These are phyloP conservation scores for Pholiota adiposa DNA, from an alignment of 1,284 basidiomycete species.

Conservation along the genomic window DNA sequence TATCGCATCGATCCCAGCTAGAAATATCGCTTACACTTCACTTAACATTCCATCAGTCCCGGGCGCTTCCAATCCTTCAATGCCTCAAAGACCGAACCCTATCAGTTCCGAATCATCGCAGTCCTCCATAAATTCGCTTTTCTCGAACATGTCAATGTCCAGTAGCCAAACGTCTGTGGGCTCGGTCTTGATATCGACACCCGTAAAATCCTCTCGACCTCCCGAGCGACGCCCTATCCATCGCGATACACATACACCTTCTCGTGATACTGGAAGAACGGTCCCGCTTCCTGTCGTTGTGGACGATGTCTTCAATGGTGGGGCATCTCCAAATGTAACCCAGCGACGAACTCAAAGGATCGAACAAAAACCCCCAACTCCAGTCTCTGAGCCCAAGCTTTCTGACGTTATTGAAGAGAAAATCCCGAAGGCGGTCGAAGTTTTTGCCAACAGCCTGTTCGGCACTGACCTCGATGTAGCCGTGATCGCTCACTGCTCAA, in stretches of 20 bases:
- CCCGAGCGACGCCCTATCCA: neutral
- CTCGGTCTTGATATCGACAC: neutral
- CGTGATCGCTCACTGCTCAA: conserved; percentile 47
- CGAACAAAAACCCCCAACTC: neutral
- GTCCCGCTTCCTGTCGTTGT: neutral
- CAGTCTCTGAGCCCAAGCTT: neutral
- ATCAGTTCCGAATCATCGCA: conserved; percentile 14
- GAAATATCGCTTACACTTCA: neutral
- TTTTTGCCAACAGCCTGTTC: conserved; percentile 27
- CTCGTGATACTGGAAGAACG: neutral
- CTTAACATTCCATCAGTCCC: neutral
- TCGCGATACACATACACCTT: neutral
- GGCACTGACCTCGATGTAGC: conserved; percentile 28
- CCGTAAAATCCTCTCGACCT: neutral
- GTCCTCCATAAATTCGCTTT: conserved; percentile 14
- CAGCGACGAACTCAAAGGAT: conserved; percentile 1
- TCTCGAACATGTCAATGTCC: conserved; percentile 6
- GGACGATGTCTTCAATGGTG: conserved; percentile 13
- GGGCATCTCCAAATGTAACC: conserved; percentile 9
- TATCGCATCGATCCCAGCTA: neutral
- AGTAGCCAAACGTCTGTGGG: conserved; percentile 19
- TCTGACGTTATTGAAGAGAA: neutral
- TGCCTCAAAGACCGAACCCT: neutral
- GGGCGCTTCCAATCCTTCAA: neutral
- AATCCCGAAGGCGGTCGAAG: conserved; percentile 4